Evolutionary conservation across 2,329 filamentous ascomycete genomes (phyloP).

Genomic region (Diaporthe humulicola): DNA sequence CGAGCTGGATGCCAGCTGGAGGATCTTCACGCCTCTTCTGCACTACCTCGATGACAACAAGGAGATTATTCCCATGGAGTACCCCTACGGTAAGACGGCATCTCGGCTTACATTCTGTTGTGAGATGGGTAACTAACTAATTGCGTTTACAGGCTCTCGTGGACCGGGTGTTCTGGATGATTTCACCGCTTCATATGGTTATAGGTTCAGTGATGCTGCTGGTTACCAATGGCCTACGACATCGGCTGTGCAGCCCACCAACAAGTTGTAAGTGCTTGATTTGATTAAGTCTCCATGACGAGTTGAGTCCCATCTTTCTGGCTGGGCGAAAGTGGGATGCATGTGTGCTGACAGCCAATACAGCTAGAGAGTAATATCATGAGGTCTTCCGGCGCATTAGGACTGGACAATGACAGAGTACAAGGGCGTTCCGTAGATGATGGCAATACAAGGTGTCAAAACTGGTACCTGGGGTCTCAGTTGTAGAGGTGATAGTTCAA

Average conservation of each 20-base stretch:
- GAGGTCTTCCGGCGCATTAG: slow-evolving; percentile 1
- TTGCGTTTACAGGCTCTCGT: slow-evolving; percentile 80
- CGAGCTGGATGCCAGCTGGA: slow-evolving; percentile 97
- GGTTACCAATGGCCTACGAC: slow-evolving; percentile 96
- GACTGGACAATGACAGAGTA: slow-evolving; percentile 15
- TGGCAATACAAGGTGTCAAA: slow-evolving; percentile 22
- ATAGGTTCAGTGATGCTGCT: slow-evolving; percentile 97
- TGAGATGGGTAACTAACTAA: slow-evolving; percentile 46
- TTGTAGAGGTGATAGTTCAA: slow-evolving; percentile 27
- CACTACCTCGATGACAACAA: slow-evolving; percentile 99
- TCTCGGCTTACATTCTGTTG: slow-evolving; percentile 10
- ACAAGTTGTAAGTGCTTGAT: slow-evolving; percentile 79
- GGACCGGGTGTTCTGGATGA: slow-evolving; percentile 97
- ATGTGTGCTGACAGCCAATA: slow-evolving; percentile 21
- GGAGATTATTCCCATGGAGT: slow-evolving; percentile 99
- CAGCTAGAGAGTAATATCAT: slow-evolving; percentile 35
- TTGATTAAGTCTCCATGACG: not conserved
- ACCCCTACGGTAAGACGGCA: slow-evolving; percentile 87
- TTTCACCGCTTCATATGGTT: slow-evolving; percentile 97
- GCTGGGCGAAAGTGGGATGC: not conserved
- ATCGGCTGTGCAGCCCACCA: slow-evolving; percentile 71
- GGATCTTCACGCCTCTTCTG: slow-evolving; percentile 96
- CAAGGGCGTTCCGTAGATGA: slow-evolving; percentile 18
- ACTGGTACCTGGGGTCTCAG: slow-evolving; percentile 21
- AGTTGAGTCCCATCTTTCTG: slow-evolving; percentile 17